Conservation (phyloP, 2,329 filamentous ascomycete species). For the Neofusicoccum umdonicola region DNA sequence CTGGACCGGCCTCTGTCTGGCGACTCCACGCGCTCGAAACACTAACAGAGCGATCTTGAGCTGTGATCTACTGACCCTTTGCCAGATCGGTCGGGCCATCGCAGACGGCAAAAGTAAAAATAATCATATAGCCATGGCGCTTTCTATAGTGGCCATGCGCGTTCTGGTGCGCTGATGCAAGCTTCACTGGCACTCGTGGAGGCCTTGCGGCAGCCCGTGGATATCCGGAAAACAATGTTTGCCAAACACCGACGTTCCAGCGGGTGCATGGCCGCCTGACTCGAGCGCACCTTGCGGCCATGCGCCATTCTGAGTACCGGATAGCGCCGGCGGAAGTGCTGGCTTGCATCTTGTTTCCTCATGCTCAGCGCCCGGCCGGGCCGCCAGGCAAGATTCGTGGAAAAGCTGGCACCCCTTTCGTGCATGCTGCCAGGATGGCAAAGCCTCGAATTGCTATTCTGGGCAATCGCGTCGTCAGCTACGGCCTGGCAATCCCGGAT, state of each 20-base stretch:
- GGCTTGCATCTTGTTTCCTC: neutral
- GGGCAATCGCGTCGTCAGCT: neutral
- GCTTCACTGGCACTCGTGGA: neutral
- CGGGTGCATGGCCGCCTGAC: neutral
- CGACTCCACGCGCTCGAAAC: neutral
- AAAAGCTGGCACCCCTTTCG: neutral
- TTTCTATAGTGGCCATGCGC: neutral
- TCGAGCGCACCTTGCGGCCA: neutral
- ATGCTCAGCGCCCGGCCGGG: too few relatives aligned
- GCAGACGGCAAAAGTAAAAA: neutral
- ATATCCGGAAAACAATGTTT: neutral
- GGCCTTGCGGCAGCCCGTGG: neutral
- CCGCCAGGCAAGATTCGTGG: neutral
- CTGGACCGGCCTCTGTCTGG: neutral
- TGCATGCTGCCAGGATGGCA: neutral
- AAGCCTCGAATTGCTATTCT: neutral
- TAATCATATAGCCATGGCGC: neutral
- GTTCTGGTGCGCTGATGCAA: neutral
- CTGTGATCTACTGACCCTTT: neutral
- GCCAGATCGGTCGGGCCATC: neutral
- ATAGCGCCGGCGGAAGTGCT: too few relatives aligned
- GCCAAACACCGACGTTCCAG: neutral
- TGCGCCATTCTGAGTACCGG: neutral
- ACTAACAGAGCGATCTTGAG: neutral
- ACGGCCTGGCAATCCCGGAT: neutral